These are phyloP conservation scores for Smittium culicis DNA, from an alignment of 371 early-diverging fungal genomes.

Conservation along the genomic window DNA sequence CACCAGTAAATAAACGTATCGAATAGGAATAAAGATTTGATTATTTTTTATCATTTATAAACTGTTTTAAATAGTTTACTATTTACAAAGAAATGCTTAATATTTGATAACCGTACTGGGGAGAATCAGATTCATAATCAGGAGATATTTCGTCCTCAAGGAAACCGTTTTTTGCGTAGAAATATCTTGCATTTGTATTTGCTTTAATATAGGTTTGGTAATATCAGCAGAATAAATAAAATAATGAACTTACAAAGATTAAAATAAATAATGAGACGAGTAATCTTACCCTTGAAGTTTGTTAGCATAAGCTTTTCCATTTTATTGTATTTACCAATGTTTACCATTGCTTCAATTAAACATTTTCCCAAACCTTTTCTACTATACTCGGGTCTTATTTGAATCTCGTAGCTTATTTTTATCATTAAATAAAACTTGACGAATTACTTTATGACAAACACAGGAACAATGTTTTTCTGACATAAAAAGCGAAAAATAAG, in stretches of 20 bases:
- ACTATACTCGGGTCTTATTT: neutral
- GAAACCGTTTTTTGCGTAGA: neutral
- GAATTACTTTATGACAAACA: too few relatives aligned
- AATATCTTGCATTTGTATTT: neutral
- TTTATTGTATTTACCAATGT: neutral
- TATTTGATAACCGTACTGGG: neutral
- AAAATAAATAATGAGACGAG: too few relatives aligned
- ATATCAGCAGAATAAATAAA: too few relatives aligned
- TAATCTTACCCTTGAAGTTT: conserved; percentile 8
- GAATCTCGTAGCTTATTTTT: conserved; percentile 10
- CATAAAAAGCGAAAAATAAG: neutral
- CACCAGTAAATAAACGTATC: too few relatives aligned
- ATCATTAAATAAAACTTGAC: too few relatives aligned
- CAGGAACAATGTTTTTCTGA: neutral
- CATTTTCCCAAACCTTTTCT: neutral
- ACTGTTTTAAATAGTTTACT: too few relatives aligned
- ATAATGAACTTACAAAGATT: too few relatives aligned
- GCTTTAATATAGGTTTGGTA: too few relatives aligned
- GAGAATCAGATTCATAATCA: neutral
- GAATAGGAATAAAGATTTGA: too few relatives aligned
- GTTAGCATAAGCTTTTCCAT: conserved; percentile 9
- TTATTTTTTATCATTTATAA: too few relatives aligned
- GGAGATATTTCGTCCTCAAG: conserved; percentile 1
- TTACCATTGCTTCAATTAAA: neutral
- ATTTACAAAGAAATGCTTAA: neutral